Evolutionary conservation across 163 green algal species (phyloP), one percentile per base, ranked within the genome.

Genomic region (Smithsoniella earleae): DNA sequence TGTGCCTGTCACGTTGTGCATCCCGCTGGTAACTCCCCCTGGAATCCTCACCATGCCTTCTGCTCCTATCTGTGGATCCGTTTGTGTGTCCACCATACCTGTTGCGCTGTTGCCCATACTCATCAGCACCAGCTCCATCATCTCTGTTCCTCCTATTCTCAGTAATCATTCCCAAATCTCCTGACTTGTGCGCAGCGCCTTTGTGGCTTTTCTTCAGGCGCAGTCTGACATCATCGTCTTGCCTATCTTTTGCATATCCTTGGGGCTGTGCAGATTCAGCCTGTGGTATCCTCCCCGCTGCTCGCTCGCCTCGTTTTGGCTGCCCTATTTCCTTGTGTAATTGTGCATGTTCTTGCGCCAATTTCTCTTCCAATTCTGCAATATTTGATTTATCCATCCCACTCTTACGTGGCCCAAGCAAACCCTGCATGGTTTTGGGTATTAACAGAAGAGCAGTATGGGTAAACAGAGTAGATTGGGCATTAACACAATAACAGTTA

Each of bases 331-430:
- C n/a, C 8, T 30, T 36, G 30, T 69, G 27, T n/a, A 69, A 18
- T 33, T 69, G 30, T 13, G 58, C 58, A 38, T 33, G 58, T 33
- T 69, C 58, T 36, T 30, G 1, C 6, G 58, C 58, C 1, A 69
- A 45, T 5, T 30, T 33, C 8, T 30, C 58, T 33, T 69, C 58
- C 18, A 69, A n/a, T 33, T 69, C 25, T 37, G 58, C 58, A 40
- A 69, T 36, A 31, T 69, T 69, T 5, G 58, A 25, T 25, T 94
- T 90, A 20, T 96, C 87, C 74, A 98, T 76, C 44, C 88, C 84
- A n/a, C 81, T 92, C 3, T 89, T 78, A 33, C 93, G 84, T 37
- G 86, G 80, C 74, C 95, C 86, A 20, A 98, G 80, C 74, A 86
- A 74, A 2, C 80, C 82, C 38, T 82, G 46, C 78, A 85, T 49